These are phyloP conservation scores for Lepiota brunneoincarnata DNA, from an alignment of 768 basidiomycete genomes.

Conservation along the genomic window DNA sequence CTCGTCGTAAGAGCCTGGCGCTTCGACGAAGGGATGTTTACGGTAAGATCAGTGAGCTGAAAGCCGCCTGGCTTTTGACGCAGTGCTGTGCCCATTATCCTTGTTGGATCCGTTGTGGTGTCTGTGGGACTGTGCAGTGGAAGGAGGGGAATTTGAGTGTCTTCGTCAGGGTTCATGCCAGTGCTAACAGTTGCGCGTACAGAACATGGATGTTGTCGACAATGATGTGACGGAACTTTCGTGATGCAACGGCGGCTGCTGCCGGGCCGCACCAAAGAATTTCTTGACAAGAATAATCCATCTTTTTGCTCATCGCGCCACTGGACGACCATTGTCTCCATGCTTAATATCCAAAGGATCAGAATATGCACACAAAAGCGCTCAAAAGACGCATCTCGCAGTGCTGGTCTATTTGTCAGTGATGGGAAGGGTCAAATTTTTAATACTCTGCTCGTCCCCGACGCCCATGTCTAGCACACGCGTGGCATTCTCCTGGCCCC, in stretches of 20 bases:
- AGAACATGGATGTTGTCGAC: background rate
- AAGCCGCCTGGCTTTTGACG: background rate
- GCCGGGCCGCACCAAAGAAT: too few relatives aligned
- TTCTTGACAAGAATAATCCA: too few relatives aligned
- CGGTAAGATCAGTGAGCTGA: slow-evolving; percentile 10
- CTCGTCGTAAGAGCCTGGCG: background rate
- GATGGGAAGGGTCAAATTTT: background rate
- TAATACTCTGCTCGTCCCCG: background rate
- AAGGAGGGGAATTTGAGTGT: slow-evolving; percentile 9
- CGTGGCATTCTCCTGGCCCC: slow-evolving; percentile 2
- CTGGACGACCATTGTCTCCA: too few relatives aligned
- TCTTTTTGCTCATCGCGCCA: too few relatives aligned
- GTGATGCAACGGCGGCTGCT: too few relatives aligned
- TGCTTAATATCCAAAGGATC: too few relatives aligned
- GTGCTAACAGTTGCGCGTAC: background rate
- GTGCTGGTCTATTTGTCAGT: too few relatives aligned
- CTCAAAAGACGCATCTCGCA: too few relatives aligned
- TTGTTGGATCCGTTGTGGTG: background rate
- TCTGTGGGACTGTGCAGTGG: background rate
- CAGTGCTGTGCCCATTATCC: background rate
- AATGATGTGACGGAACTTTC: background rate
- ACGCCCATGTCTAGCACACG: slow-evolving; percentile 4
- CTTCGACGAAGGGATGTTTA: slow-evolving; percentile 10
- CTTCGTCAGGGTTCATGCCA: slow-evolving; percentile 5
- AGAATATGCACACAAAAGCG: too few relatives aligned